phyloP scores from a whole-genome alignment of 2,329 filamentous ascomycete genomes.

The Microsporum ferrugineum region DNA sequence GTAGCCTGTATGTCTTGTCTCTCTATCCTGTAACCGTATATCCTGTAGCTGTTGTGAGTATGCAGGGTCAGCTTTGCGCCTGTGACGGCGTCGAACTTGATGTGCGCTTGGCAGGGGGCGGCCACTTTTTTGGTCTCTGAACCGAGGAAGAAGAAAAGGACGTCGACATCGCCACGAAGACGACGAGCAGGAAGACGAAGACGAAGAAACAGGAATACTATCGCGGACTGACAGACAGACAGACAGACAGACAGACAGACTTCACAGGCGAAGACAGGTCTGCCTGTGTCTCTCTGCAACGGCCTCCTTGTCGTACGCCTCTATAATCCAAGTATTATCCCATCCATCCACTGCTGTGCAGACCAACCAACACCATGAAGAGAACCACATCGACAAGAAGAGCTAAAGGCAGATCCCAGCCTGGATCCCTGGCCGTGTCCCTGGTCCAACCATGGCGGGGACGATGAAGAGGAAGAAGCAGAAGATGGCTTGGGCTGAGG shows the following conservation, averaged over 20 bases:
- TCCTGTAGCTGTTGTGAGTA: neutral
- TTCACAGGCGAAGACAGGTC: neutral
- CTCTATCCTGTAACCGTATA: neutral
- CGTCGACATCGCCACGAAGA: neutral
- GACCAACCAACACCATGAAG: no score
- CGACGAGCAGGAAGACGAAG: neutral
- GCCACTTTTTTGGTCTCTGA: neutral
- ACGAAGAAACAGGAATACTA: neutral
- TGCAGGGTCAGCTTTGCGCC: neutral
- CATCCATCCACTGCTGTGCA: no score
- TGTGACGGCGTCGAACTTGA: neutral
- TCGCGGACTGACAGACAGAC: neutral
- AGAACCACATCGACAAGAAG: no score
- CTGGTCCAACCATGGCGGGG: neutral
- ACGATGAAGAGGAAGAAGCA: neutral
- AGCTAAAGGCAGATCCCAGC: no score
- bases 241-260: neutral
- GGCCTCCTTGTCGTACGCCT: neutral
- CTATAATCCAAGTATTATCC: no score
- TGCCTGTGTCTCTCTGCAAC: neutral
- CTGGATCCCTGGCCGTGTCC: no score
- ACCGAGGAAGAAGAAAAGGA: neutral
- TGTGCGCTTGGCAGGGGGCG: neutral
- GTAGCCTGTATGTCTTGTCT: neutral
- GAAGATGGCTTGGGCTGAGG: neutral